phyloP scores from a whole-genome alignment of 768 basidiomycete species.

The Auriscalpium microsporum region DNA sequence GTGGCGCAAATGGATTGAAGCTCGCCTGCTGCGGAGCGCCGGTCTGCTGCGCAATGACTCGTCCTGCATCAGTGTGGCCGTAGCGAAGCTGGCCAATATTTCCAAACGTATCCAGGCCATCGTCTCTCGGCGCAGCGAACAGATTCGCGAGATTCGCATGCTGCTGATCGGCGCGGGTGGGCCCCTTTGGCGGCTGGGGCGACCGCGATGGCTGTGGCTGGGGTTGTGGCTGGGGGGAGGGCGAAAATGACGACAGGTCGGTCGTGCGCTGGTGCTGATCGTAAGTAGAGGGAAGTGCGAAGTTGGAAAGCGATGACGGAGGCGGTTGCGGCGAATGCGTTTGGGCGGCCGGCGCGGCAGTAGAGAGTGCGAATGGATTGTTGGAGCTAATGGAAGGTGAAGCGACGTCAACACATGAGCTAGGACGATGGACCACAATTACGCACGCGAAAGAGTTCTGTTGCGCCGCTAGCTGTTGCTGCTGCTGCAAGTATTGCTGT shows the following conservation, averaged over 20 bases:
- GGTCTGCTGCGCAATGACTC: constrained; percentile 22
- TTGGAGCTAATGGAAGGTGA: constrained; percentile 55
- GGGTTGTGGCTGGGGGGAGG: constrained; percentile 31
- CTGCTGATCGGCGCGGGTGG: constrained; percentile 54
- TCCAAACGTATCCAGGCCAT: constrained; percentile 93
- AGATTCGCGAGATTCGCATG: constrained; percentile 68
- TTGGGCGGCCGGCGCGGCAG: constrained; percentile 22
- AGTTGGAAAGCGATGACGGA: constrained; percentile 35
- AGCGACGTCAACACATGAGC: no score
- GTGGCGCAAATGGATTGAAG: constrained; percentile 63
- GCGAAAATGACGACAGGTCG: constrained; percentile 30
- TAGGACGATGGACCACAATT: background rate
- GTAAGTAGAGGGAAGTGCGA: constrained; percentile 67
- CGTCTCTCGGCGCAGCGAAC: constrained; percentile 78
- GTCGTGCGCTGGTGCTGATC: constrained; percentile 35
- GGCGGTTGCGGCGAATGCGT: constrained; percentile 24
- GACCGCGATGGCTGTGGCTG: constrained; percentile 20
- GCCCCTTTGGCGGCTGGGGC: constrained; percentile 15
- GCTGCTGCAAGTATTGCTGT: constrained; percentile 8
- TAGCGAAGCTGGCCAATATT: constrained; percentile 72
- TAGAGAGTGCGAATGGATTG: constrained; percentile 79
- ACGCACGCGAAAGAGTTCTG: constrained; percentile 73
- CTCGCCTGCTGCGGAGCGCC: constrained; percentile 24
- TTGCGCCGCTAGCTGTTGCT: constrained; percentile 33
- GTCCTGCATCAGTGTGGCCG: constrained; percentile 22